phyloP scores from a whole-genome alignment of 495 filamentous ascomycete species.

The Poronia punctata region DNA sequence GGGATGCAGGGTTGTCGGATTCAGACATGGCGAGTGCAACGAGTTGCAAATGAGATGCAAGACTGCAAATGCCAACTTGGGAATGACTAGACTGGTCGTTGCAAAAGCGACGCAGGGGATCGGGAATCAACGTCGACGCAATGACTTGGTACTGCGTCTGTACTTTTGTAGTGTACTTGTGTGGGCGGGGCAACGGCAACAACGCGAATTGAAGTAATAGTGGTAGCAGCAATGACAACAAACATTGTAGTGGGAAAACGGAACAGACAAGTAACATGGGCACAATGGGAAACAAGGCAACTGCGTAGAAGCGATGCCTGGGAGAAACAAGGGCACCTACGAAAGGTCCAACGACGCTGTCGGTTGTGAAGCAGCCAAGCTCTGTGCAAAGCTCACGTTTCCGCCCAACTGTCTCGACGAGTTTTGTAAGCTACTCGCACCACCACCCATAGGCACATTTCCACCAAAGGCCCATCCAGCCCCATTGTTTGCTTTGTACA shows the following conservation, averaged over 20 bases:
- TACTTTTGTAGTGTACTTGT: too few species aligned
- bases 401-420: conserved; percentile 49
- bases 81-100: too few species aligned
- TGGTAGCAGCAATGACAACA: neutral
- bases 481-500: conserved; percentile 50
- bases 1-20: neutral
- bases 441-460: conserved; percentile 61
- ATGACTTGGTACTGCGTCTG: too few species aligned
- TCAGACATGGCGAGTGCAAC: neutral
- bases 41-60: too few species aligned
- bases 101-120: too few species aligned
- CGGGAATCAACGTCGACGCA: too few species aligned
- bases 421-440: conserved; percentile 34
- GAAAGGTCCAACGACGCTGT: conserved; percentile 68
- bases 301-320: neutral
- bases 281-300: neutral
- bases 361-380: conserved; percentile 68
- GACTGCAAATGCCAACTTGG: too few species aligned
- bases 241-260: neutral
- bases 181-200: too few species aligned
- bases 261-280: neutral
- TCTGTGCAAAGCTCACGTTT: conserved; percentile 75
- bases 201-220: too few species aligned
- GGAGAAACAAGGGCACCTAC: conserved; percentile 49
- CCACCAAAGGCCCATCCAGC: conserved; percentile 67